Percentiles rank a stretch among this genome's conserved stretches.
These are phyloP conservation scores for Dalbergia cultrata DNA, from an alignment of 306 rosid species.

Conservation along the genomic window DNA sequence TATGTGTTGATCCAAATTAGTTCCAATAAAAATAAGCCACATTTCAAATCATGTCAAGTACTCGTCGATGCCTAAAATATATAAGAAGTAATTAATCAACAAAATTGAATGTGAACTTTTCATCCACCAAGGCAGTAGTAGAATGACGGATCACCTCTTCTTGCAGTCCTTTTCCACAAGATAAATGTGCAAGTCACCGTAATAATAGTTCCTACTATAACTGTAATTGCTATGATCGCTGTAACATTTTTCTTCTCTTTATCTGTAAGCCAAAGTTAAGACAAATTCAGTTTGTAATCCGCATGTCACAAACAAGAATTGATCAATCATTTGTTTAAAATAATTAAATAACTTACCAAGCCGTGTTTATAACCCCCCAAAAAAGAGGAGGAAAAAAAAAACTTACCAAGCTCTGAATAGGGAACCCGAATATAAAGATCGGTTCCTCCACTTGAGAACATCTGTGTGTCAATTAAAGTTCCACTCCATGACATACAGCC, in stretches of 20 bases:
- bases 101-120: too few species aligned
- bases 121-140: too few species aligned
- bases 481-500: constrained; percentile 48
- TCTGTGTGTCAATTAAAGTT: constrained; percentile 36
- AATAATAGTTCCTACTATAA: background rate
- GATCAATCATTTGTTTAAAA: background rate
- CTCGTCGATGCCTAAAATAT: too few species aligned
- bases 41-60: too few species aligned
- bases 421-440: constrained; percentile 46
- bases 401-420: constrained; percentile 36
- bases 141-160: background rate
- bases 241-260: background rate
- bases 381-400: too few species aligned
- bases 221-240: background rate
- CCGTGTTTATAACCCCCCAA: too few species aligned
- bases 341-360: background rate
- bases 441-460: constrained; percentile 12
- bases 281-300: background rate
- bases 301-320: too few species aligned
- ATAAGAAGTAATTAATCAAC: background rate
- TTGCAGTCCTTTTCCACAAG: background rate
- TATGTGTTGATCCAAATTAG: too few species aligned
- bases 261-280: background rate
- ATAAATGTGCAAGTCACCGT: background rate
- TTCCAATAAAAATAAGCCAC: too few species aligned